These are phyloP conservation scores for Saksenaea vasiformis DNA, from an alignment of 371 early-diverging fungal species.

Conservation along the genomic window DNA sequence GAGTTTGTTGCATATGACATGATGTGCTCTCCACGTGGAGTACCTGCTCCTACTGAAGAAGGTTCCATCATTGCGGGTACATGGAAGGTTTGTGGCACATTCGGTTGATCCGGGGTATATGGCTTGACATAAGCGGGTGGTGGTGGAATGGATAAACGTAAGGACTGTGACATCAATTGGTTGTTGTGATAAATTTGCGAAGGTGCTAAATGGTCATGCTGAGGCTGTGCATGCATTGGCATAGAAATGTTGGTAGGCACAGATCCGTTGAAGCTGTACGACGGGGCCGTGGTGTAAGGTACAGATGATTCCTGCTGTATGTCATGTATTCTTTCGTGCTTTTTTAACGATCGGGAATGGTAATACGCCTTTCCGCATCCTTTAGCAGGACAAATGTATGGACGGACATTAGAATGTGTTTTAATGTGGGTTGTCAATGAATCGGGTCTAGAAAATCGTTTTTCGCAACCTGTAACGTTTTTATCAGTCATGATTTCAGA, in stretches of 20 bases:
- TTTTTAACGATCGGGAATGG: constrained; percentile 78
- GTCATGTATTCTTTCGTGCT: constrained; percentile 72
- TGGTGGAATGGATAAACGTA: neutral
- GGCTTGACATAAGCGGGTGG: neutral
- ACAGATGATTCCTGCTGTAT: neutral
- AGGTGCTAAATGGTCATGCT: neutral
- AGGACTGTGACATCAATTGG: constrained; percentile 1
- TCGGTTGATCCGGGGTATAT: constrained; percentile 4
- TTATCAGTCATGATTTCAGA: neutral
- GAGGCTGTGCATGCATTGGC: neutral
- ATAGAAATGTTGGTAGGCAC: neutral
- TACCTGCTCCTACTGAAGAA: constrained; percentile 6
- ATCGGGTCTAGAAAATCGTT: constrained; percentile 86
- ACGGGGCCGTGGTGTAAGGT: constrained; percentile 1
- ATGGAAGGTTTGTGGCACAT: constrained; percentile 1
- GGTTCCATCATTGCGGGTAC: neutral
- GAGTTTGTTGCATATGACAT: neutral
- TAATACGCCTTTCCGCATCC: constrained; percentile 79
- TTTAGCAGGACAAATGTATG: constrained; percentile 63
- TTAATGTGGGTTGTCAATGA: constrained; percentile 88
- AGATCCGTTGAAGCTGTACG: neutral
- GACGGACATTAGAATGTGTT: constrained; percentile 82
- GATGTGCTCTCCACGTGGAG: constrained; percentile 5
- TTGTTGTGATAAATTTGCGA: neutral
- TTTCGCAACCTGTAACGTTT: constrained; percentile 62